Evolutionary conservation across 1,284 basidiomycete species (phyloP).

Genomic region (Phellinidium pouzarii): DNA sequence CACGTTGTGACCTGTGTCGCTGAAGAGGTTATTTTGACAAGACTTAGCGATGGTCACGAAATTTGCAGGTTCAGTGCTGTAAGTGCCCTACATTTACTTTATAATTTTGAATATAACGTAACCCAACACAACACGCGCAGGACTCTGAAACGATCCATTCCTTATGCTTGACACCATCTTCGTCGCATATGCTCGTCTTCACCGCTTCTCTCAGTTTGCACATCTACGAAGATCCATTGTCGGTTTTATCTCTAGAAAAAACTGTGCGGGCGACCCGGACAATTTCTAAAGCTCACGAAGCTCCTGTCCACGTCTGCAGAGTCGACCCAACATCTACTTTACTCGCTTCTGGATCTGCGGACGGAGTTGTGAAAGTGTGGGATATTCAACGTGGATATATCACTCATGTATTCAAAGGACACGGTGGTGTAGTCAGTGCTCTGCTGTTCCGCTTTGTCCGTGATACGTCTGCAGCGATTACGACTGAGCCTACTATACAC

Average conservation of each 20-base stretch:
- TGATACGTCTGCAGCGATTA: constrained; percentile 41
- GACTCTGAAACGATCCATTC: constrained; percentile 59
- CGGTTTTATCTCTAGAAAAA: constrained; percentile 38
- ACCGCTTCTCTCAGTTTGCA: constrained; percentile 64
- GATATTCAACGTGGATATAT: constrained; percentile 83
- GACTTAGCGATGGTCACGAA: constrained; percentile 65
- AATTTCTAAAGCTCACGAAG: constrained; percentile 80
- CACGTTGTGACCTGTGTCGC: constrained; percentile 82
- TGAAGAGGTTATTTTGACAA: constrained; percentile 81
- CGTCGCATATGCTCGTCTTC: constrained; percentile 57
- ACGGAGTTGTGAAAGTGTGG: constrained; percentile 97
- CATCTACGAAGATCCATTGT: constrained; percentile 54
- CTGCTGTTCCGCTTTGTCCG: constrained; percentile 74
- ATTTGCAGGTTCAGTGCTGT: constrained; percentile 82
- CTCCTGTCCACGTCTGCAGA: constrained; percentile 86
- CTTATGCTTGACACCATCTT: constrained; percentile 60
- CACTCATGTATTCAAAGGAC: constrained; percentile 94
- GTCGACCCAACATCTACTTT: constrained; percentile 85
- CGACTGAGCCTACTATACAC: constrained; percentile 56
- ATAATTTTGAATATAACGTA: background rate
- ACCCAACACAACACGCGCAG: too few species aligned
- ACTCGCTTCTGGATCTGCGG: constrained; percentile 91
- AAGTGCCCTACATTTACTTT: constrained; percentile 33
- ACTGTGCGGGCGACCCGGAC: constrained; percentile 61
- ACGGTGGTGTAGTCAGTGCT: constrained; percentile 92